Percentiles rank a stretch among this genome's conserved stretches.
These are phyloP conservation scores for Macrolepiota albuminosa DNA, from an alignment of 768 basidiomycete species.

Conservation along the genomic window DNA sequence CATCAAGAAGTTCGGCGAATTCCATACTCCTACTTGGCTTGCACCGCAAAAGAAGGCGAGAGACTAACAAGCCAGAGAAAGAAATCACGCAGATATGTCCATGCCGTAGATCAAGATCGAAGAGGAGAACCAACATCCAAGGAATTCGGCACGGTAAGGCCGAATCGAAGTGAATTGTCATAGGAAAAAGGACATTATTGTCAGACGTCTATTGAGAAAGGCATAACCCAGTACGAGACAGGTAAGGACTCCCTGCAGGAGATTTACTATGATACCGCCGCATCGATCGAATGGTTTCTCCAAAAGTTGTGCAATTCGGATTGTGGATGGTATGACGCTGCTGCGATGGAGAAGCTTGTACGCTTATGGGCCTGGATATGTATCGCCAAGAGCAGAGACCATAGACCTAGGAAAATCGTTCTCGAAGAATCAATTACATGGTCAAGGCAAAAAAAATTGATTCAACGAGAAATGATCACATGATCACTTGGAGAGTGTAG, in stretches of 20 bases:
- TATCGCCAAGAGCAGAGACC: background rate
- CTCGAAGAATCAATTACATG: too few relatives aligned
- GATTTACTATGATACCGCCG: background rate
- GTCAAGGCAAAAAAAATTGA: background rate
- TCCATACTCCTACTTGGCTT: background rate
- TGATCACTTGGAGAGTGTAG: background rate
- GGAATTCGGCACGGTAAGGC: background rate
- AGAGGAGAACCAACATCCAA: background rate
- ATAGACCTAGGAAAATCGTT: background rate
- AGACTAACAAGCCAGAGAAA: background rate
- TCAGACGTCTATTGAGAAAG: background rate
- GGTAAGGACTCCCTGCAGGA: background rate
- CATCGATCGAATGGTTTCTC: background rate
- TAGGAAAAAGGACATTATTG: background rate
- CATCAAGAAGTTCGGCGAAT: background rate
- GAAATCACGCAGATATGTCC: background rate
- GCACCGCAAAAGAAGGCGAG: background rate
- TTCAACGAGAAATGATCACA: background rate
- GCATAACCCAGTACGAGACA: background rate
- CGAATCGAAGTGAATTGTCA: background rate
- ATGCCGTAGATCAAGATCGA: background rate
- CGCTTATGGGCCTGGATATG: background rate
- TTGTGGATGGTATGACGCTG: background rate
- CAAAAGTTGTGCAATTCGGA: background rate
- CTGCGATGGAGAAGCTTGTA: background rate